Evolutionary conservation across 805 yeast genomes (phyloP).

Genomic region (Schwanniomyces pseudopolymorphus): DNA sequence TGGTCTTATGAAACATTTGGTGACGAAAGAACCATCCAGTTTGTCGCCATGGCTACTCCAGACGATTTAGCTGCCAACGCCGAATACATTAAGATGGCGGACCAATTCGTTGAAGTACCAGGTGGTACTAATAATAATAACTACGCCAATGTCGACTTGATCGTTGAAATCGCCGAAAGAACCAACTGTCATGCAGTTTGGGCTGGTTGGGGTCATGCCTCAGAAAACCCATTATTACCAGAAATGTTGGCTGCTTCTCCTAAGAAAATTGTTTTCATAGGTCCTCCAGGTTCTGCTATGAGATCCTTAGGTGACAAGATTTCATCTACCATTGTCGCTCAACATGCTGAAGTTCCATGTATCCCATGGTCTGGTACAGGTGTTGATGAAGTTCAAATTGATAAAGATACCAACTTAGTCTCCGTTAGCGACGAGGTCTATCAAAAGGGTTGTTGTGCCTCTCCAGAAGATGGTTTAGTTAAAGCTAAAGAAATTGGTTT

Average conservation of each 20-base stretch:
- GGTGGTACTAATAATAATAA: slow-evolving; percentile 99
- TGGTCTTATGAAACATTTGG: slow-evolving; percentile 99
- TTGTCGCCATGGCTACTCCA: slow-evolving; percentile 99
- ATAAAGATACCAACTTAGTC: slow-evolving; percentile 70
- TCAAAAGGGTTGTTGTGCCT: slow-evolving; percentile 80
- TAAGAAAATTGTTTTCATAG: slow-evolving; percentile 87
- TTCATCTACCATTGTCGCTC: slow-evolving; percentile 97
- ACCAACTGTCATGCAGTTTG: slow-evolving; percentile 97
- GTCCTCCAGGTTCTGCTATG: slow-evolving; percentile 99
- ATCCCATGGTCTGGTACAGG: slow-evolving; percentile 99
- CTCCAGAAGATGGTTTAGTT: slow-evolving; percentile 84
- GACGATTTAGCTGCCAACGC: slow-evolving; percentile 97
- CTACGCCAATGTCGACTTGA: slow-evolving; percentile 95
- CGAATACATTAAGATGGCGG: slow-evolving; percentile 98
- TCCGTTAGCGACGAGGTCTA: slow-evolving; percentile 85
- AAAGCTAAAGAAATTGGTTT: slow-evolving; percentile 89
- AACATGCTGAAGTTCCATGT: slow-evolving; percentile 97
- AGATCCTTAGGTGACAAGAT: slow-evolving; percentile 99
- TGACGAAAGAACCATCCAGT: slow-evolving; percentile 87
- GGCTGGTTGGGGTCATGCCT: slow-evolving; percentile 99
- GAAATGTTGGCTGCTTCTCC: slow-evolving; percentile 93
- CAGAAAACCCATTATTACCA: slow-evolving; percentile 96
- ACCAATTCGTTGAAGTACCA: slow-evolving; percentile 96
- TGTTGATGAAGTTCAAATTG: slow-evolving; percentile 75
- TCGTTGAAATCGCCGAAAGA: slow-evolving; percentile 96